phyloP scores from a whole-genome alignment of 208 protist species.

The Leishmania braziliensis region DNA sequence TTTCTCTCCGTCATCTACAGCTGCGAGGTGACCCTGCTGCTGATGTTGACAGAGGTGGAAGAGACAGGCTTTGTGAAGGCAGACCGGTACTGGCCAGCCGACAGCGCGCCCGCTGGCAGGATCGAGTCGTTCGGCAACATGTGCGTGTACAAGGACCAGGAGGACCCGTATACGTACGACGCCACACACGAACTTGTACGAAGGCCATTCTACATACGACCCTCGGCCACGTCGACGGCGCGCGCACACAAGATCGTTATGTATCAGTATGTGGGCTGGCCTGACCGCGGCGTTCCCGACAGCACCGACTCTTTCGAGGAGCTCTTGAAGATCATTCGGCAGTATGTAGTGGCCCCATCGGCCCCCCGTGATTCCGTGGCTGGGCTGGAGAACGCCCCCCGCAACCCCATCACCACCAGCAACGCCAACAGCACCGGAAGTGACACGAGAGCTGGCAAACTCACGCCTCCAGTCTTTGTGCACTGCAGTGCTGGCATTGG shows the following conservation, averaged over 20 bases:
- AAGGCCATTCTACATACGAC: constrained; percentile 33
- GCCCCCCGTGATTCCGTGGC: not conserved
- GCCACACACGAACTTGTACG: constrained; percentile 21
- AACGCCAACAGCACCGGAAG: not conserved
- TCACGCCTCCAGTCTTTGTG: constrained; percentile 52
- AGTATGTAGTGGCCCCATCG: constrained; percentile 12
- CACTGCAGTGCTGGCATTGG: constrained; percentile 91
- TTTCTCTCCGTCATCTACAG: constrained; percentile 55
- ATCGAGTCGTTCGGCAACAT: constrained; percentile 29
- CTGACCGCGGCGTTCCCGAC: constrained; percentile 79
- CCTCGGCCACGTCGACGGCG: constrained; percentile 10
- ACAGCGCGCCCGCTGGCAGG: constrained; percentile 13
- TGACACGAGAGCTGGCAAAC: not conserved
- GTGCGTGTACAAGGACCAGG: constrained; percentile 40
- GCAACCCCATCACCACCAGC: not conserved
- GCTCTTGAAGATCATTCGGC: constrained; percentile 54
- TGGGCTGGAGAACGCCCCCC: not conserved
- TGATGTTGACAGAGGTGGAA: constrained; percentile 74
- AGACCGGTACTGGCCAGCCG: constrained; percentile 77
- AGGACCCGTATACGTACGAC: constrained; percentile 37
- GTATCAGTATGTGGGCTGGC: constrained; percentile 87
- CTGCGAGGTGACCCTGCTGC: constrained; percentile 57
- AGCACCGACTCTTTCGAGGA: constrained; percentile 59
- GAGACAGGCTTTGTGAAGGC: constrained; percentile 73
- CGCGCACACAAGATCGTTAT: constrained; percentile 47